phyloP scores from a whole-genome alignment of 2,329 filamentous ascomycete species.

The Fusarium brachygibbosum region DNA sequence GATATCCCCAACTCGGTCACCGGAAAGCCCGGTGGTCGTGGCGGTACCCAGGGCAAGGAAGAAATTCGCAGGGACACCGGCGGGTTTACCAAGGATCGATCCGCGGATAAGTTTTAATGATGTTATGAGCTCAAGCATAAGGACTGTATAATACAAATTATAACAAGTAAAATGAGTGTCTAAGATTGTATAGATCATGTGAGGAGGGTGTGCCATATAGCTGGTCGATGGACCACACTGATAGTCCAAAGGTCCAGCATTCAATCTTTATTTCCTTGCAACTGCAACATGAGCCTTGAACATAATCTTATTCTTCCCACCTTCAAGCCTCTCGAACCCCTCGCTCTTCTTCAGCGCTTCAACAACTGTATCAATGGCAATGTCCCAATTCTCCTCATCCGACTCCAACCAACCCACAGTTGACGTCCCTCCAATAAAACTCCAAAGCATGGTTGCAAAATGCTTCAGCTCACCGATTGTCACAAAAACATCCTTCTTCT shows the following conservation, averaged over 20 bases:
- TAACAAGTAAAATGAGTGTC: neutral
- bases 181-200: rapidly evolving
- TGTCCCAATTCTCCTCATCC: slow-evolving; percentile 22
- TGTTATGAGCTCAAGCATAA: neutral
- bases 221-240: rapidly evolving
- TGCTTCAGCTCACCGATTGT: slow-evolving; percentile 1
- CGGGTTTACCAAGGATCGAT: slow-evolving; percentile 8
- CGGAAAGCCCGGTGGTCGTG: slow-evolving; percentile 21
- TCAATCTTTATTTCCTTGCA: neutral
- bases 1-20: slow-evolving; percentile 19
- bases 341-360: neutral
- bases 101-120: slow-evolving; percentile 1
- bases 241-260: rapidly evolving
- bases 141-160: neutral
- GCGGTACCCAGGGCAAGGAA: slow-evolving; percentile 27
- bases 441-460: slow-evolving; percentile 21
- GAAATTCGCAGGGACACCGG: slow-evolving; percentile 9
- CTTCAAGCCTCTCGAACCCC: neutral
- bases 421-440: slow-evolving; percentile 16
- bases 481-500: neutral
- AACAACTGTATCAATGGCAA: neutral
- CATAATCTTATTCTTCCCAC: slow-evolving; percentile 1
- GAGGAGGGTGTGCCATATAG: rapidly evolving
- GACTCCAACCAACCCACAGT: slow-evolving; percentile 19
- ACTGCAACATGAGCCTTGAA: slow-evolving; percentile 16